Evolutionary conservation across 345 rosid species (phyloP).

Genomic region (Linum tenue): DNA sequence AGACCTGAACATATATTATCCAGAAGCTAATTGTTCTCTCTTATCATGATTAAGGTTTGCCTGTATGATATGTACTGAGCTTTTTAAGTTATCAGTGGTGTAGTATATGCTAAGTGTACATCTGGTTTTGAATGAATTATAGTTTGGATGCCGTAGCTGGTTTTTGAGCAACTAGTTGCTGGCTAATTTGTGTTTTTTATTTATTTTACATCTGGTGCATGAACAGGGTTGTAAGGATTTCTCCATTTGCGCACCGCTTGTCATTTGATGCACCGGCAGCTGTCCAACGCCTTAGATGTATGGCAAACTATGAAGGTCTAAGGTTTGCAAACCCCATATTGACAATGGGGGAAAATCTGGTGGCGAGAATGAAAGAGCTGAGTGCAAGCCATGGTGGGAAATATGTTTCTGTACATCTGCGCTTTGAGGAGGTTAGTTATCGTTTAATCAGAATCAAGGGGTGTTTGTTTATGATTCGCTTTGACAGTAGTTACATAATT

Average conservation of each 20-base stretch:
- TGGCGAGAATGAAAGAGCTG: constrained; percentile 84
- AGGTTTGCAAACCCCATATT: constrained; percentile 69
- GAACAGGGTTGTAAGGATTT: constrained; percentile 88
- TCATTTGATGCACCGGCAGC: constrained; percentile 89
- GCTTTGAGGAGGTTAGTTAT: constrained; percentile 92
- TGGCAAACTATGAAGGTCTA: constrained; percentile 87
- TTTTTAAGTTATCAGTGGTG: too few species aligned
- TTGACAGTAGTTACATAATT: not conserved
- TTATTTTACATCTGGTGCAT: constrained; percentile 16
- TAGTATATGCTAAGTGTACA: too few species aligned
- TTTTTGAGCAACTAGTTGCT: not conserved
- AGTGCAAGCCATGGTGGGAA: constrained; percentile 70
- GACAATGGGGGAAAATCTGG: constrained; percentile 66
- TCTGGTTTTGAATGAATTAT: too few species aligned
- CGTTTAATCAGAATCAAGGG: constrained; percentile 3
- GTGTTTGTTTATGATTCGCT: not conserved
- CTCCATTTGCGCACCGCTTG: constrained; percentile 97
- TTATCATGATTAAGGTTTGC: too few species aligned
- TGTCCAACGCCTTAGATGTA: constrained; percentile 88
- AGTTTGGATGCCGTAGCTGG: too few species aligned
- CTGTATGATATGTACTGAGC: too few species aligned
- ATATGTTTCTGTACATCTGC: constrained; percentile 93
- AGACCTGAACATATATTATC: too few species aligned
- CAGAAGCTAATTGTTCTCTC: too few species aligned
- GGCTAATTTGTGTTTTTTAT: too few species aligned